A percentile compares a stretch with the other conserved stretches of the same genome.
These are phyloP conservation scores for Fusarium bulbicola DNA, from an alignment of 2,329 filamentous ascomycete species.

Conservation along the genomic window DNA sequence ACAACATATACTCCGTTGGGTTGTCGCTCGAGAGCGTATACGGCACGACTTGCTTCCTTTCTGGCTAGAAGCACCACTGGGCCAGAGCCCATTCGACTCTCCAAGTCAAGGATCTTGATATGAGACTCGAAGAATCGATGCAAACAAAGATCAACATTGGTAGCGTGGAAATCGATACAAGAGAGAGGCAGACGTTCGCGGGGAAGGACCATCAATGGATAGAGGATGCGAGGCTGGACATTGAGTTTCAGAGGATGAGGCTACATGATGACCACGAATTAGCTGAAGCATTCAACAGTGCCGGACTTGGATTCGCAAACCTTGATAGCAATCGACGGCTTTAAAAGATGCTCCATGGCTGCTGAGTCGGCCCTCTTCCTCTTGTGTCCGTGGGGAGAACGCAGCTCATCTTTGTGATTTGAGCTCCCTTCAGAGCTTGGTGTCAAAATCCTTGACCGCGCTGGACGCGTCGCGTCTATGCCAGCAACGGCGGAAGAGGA, in stretches of 20 bases:
- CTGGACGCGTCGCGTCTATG: conserved; percentile 61
- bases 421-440: conserved; percentile 52
- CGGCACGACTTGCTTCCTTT: conserved; percentile 61
- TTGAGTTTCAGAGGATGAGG: conserved; percentile 64
- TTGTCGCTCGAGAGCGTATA: conserved; percentile 74
- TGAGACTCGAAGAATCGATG: conserved; percentile 68
- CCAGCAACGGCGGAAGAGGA: conserved; percentile 46
- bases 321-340: conserved; percentile 62
- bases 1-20: conserved; percentile 69
- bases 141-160: conserved; percentile 59
- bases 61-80: conserved; percentile 69
- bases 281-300: conserved; percentile 2
- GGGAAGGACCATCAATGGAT: conserved; percentile 69
- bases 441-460: conserved; percentile 53
- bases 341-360: conserved; percentile 63
- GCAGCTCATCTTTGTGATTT: conserved; percentile 46
- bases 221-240: conserved; percentile 63
- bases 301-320: conserved; percentile 45
- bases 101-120: conserved; percentile 70
- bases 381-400: conserved; percentile 45
- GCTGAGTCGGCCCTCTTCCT: conserved; percentile 50
- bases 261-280: conserved; percentile 47
- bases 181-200: conserved; percentile 69
- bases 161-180: conserved; percentile 65
- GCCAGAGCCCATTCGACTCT: conserved; percentile 64